Evolutionary conservation across 2,329 filamentous ascomycete species (phyloP).

Genomic region (Penicillium sp.): DNA sequence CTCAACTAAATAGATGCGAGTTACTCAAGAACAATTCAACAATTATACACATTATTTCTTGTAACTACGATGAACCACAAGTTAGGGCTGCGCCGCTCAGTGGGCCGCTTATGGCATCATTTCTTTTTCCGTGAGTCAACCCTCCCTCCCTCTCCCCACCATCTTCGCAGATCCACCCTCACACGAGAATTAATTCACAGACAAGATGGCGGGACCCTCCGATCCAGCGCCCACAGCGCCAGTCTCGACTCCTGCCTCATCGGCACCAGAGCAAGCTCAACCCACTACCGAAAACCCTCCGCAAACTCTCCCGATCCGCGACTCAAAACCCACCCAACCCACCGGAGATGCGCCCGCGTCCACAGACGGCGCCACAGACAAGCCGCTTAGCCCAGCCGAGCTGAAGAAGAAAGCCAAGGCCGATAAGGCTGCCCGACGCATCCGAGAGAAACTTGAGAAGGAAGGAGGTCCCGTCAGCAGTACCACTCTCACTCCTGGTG

Average conservation of each 20-base stretch:
- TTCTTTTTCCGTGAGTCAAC: conserved; percentile 35
- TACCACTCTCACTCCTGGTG: conserved; percentile 37
- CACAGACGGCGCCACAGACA: conserved; percentile 26
- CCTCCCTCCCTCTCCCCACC: conserved; percentile 27
- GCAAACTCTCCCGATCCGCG: conserved; percentile 27
- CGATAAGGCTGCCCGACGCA: conserved; percentile 84
- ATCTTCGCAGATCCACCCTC: conserved; percentile 27
- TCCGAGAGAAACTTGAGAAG: conserved; percentile 62
- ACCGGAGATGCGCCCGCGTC: conserved; percentile 26
- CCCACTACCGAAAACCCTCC: conserved; percentile 17
- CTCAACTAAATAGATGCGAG: neutral
- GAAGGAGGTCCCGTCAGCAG: conserved; percentile 47
- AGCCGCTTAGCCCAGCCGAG: conserved; percentile 59
- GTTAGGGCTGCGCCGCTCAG: conserved; percentile 29
- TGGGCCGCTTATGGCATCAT: conserved; percentile 38
- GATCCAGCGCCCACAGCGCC: conserved; percentile 22
- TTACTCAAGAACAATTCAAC: neutral
- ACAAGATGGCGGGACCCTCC: conserved; percentile 31
- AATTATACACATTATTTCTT: neutral
- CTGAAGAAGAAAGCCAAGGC: conserved; percentile 87
- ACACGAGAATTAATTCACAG: conserved; percentile 20
- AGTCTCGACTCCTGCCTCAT: conserved; percentile 17
- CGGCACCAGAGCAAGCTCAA: conserved; percentile 19
- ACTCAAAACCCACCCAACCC: conserved; percentile 26
- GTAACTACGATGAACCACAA: neutral